Conservation (phyloP, 164 flowering plant genomes). For the Euptelea pleiosperma region DNA sequence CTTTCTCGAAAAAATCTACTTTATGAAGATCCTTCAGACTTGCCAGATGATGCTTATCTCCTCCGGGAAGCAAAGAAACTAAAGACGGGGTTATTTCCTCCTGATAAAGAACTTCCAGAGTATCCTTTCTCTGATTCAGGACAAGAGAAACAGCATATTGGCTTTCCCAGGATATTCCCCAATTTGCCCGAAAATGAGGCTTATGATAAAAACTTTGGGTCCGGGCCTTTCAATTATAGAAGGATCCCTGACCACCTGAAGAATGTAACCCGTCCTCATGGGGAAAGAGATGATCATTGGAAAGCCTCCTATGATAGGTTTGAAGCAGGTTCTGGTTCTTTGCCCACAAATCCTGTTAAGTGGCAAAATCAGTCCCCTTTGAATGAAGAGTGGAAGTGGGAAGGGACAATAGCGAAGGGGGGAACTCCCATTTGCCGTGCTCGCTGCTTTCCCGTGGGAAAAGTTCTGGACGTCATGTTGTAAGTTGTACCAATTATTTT, state of each 20-base stretch:
- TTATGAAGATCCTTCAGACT: conserved; percentile 66
- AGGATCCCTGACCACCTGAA: conserved; percentile 30
- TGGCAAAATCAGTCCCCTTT: conserved; percentile 41
- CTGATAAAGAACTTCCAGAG: conserved; percentile 73
- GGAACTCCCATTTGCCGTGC: conserved; percentile 94
- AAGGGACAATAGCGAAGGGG: conserved; percentile 92
- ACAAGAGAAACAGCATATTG: conserved; percentile 33
- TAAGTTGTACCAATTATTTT: conserved; percentile 41
- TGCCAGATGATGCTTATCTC: conserved; percentile 53
- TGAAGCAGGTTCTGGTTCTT: conserved; percentile 35
- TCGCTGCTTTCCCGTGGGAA: conserved; percentile 95
- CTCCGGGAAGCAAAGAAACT: conserved; percentile 61
- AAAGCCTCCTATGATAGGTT: conserved; percentile 39
- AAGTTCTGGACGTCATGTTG: conserved; percentile 62
- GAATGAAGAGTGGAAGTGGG: conserved; percentile 88
- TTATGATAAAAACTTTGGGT: conserved; percentile 35
- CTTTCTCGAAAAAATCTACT: conserved; percentile 32
- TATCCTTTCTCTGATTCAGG: conserved; percentile 54
- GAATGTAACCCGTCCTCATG: conserved; percentile 25
- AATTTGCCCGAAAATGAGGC: conserved; percentile 38
- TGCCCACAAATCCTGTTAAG: conserved; percentile 35
- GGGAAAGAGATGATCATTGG: conserved; percentile 41
- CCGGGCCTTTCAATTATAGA: conserved; percentile 34
- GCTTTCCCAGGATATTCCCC: conserved; percentile 27
- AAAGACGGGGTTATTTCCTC: conserved; percentile 44